These are phyloP conservation scores for Eucalyptus decipiens DNA, from an alignment of 345 rosid species.

Conservation along the genomic window DNA sequence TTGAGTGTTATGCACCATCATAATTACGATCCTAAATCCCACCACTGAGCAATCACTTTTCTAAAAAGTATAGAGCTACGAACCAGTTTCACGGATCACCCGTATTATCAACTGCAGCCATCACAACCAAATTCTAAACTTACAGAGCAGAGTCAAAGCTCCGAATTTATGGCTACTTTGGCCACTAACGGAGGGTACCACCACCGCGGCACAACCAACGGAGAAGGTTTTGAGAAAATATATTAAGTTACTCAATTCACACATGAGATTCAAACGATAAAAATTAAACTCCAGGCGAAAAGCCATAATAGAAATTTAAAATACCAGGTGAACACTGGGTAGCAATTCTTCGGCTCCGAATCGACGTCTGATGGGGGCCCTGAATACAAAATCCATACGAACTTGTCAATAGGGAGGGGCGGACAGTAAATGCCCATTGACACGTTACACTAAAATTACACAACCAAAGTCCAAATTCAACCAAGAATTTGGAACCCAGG, in stretches of 20 bases:
- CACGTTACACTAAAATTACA: background rate
- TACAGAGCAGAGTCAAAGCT: background rate
- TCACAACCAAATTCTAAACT: background rate
- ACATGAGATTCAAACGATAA: background rate
- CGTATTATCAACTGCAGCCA: background rate
- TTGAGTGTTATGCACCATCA: background rate
- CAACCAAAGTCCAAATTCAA: background rate
- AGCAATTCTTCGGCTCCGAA: constrained; percentile 23
- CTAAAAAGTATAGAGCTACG: background rate
- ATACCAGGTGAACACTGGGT: constrained; percentile 55
- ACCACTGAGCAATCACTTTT: background rate
- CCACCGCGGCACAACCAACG: background rate
- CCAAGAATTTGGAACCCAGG: background rate
- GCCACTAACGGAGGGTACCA: background rate
- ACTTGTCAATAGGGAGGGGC: background rate
- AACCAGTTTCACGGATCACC: background rate
- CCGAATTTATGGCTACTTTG: background rate
- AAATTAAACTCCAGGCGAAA: background rate
- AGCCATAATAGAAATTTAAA: background rate
- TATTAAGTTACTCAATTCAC: background rate
- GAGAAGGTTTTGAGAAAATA: background rate
- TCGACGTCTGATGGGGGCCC: constrained; percentile 47
- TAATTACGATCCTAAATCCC: background rate
- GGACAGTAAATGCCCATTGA: background rate
- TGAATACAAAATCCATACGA: constrained; percentile 1